Evolutionary conservation across 1,139 yeast species (phyloP).

Genomic region (Groenewaldozyma auringiensis): DNA sequence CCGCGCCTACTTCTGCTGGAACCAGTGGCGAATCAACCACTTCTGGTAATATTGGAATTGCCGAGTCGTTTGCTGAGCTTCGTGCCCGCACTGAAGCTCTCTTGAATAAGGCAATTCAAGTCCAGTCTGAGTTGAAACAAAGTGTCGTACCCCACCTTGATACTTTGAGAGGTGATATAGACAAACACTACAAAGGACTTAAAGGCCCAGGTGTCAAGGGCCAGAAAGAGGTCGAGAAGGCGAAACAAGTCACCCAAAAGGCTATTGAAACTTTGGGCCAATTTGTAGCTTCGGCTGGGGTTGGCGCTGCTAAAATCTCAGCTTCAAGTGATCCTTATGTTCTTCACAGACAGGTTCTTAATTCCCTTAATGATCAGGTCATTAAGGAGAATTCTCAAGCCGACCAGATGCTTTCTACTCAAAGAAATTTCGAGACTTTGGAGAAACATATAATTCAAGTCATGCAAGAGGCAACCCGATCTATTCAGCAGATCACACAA

Average conservation of each 20-base stretch:
- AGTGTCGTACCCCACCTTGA: constrained; percentile 32
- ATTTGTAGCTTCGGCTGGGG: constrained; percentile 24
- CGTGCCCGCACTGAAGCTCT: constrained; percentile 29
- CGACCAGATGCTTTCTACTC: constrained; percentile 37
- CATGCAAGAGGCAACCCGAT: constrained; percentile 34
- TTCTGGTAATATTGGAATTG: constrained; percentile 24
- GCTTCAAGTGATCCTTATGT: constrained; percentile 41
- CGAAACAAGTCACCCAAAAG: constrained; percentile 30
- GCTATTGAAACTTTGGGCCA: constrained; percentile 33
- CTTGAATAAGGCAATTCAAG: constrained; percentile 29
- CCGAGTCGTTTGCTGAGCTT: constrained; percentile 30
- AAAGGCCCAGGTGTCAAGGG: constrained; percentile 31
- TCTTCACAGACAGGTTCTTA: constrained; percentile 33
- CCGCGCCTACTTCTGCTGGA: constrained; percentile 7
- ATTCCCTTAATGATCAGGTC: constrained; percentile 37
- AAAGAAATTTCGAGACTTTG: constrained; percentile 35
- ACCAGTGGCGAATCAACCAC: constrained; percentile 8
- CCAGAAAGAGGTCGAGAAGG: constrained; percentile 34
- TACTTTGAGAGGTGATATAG: constrained; percentile 31
- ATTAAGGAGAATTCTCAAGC: constrained; percentile 39
- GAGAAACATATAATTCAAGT: constrained; percentile 39
- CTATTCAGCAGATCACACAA: constrained; percentile 27
- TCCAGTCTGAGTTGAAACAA: constrained; percentile 28
- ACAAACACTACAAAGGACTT: constrained; percentile 35
- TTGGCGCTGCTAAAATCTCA: constrained; percentile 28